Evolutionary conservation across 805 yeast genomes (phyloP).

Genomic region (Cyberlindnera petersonii): DNA sequence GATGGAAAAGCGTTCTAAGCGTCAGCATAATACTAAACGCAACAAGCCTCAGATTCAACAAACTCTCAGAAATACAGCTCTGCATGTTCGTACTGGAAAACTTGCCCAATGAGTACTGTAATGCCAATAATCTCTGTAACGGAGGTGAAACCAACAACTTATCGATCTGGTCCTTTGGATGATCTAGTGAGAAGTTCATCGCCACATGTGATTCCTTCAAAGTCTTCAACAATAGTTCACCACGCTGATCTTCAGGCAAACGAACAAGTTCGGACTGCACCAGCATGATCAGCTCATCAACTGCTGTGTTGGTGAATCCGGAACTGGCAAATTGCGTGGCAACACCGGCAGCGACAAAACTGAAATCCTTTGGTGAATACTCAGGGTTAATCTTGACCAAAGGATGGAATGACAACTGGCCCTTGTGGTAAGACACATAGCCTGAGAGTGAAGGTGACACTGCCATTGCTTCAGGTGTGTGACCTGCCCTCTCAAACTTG

Average conservation of each 20-base stretch:
- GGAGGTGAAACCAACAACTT: conserved; percentile 74
- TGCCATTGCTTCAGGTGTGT: conserved; percentile 34
- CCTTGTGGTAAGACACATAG: conserved; percentile 30
- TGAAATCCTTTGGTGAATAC: conserved; percentile 15
- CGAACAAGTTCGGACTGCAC: conserved; percentile 44
- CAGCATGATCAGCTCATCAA: conserved; percentile 66
- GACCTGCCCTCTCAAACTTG: conserved; percentile 36
- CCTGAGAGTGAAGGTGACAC: conserved; percentile 52
- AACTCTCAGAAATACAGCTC: conserved; percentile 39
- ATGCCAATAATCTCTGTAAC: conserved; percentile 63
- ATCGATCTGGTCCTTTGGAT: conserved; percentile 71
- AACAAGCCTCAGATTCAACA: conserved; percentile 64
- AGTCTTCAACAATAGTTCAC: conserved; percentile 38
- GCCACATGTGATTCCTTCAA: conserved; percentile 71
- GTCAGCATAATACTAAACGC: conserved; percentile 67
- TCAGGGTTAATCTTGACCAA: neutral
- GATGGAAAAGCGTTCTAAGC: conserved; percentile 57
- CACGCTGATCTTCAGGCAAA: conserved; percentile 25
- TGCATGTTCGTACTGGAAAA: conserved; percentile 18
- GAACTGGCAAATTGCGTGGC: conserved; percentile 67
- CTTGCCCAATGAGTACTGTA: conserved; percentile 65
- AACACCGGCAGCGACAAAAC: conserved; percentile 49
- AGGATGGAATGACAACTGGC: conserved; percentile 15
- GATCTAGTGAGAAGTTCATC: conserved; percentile 66
- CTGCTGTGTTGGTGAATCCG: conserved; percentile 60